These are phyloP conservation scores for Endoconidiophora polonica DNA, from an alignment of 2,329 filamentous ascomycete species.

Conservation along the genomic window DNA sequence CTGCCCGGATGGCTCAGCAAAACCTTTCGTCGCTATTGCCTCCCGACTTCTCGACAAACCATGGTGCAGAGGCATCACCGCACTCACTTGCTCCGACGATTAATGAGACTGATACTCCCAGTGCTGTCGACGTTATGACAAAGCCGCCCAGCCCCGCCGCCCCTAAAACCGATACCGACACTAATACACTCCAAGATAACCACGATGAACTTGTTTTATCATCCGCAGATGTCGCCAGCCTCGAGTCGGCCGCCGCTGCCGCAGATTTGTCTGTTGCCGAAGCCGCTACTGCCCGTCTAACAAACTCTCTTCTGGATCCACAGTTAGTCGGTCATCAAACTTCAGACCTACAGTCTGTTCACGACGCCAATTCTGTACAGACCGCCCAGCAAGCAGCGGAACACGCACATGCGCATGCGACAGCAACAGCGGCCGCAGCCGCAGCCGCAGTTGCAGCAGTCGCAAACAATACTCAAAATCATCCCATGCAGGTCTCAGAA, in stretches of 20 bases:
- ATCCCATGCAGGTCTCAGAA: constrained; percentile 15
- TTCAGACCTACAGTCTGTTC: not conserved
- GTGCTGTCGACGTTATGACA: not conserved
- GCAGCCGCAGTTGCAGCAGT: constrained; percentile 19
- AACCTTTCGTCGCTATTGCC: constrained; percentile 8
- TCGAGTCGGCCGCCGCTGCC: constrained; percentile 2
- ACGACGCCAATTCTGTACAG: not conserved
- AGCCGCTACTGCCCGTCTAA: constrained; percentile 38
- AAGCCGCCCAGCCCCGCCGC: not conserved
- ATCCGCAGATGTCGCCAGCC: not conserved
- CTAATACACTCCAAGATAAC: constrained; percentile 1
- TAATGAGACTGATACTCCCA: not conserved
- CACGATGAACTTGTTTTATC: constrained; percentile 6
- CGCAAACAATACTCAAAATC: constrained; percentile 15
- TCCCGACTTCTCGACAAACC: constrained; percentile 2
- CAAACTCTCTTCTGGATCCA: constrained; percentile 37
- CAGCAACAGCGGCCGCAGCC: not conserved
- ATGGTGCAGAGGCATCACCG: not conserved
- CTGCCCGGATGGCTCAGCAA: constrained; percentile 10
- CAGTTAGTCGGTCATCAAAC: constrained; percentile 20
- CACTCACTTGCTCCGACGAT: not conserved
- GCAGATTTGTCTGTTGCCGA: constrained; percentile 27
- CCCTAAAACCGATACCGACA: not conserved
- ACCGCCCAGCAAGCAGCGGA: constrained; percentile 13
- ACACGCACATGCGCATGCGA: constrained; percentile 14